Evolutionary conservation across 352 stramenopile species (phyloP).

Genomic region (Phytopythium oedochilum): DNA sequence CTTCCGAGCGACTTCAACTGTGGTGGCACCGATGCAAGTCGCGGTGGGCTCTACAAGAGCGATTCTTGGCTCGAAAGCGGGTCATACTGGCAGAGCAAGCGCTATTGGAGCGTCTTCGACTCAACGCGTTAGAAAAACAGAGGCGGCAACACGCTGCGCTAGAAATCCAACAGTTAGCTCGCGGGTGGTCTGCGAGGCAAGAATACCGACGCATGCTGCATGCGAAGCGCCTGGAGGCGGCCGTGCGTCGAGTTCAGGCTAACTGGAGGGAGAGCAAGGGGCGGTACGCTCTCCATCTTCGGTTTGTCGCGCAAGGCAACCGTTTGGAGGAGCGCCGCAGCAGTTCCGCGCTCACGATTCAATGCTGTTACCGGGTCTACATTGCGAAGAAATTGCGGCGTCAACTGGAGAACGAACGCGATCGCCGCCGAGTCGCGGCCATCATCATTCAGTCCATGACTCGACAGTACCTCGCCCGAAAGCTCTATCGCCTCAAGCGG

Average conservation of each 20-base stretch:
- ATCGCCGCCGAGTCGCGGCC: slow-evolving; percentile 16
- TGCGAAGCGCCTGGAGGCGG: slow-evolving; percentile 18
- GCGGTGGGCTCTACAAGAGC: slow-evolving; percentile 9
- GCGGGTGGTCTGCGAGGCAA: slow-evolving; percentile 27
- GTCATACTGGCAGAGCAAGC: slow-evolving; percentile 24
- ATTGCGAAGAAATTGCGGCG: slow-evolving; percentile 9
- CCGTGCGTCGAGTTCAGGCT: slow-evolving; percentile 33
- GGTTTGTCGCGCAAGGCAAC: slow-evolving; percentile 42
- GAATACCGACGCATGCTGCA: slow-evolving; percentile 12
- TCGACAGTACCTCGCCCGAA: slow-evolving; percentile 16
- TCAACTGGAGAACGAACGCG: slow-evolving; percentile 11
- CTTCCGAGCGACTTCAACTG: slow-evolving; percentile 10
- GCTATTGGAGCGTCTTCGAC: slow-evolving; percentile 16
- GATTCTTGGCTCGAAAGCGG: slow-evolving; percentile 22
- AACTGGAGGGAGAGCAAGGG: slow-evolving; percentile 45
- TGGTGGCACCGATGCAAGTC: slow-evolving; percentile 21
- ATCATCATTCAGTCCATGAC: slow-evolving; percentile 35
- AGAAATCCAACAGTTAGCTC: slow-evolving; percentile 32
- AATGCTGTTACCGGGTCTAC: slow-evolving; percentile 31
- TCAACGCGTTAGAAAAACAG: slow-evolving; percentile 7
- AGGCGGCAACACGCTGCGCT: slow-evolving; percentile 14
- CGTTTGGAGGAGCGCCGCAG: slow-evolving; percentile 21
- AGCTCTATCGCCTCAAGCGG: slow-evolving; percentile 9
- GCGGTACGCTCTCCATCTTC: slow-evolving; percentile 37
- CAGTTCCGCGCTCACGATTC: slow-evolving; percentile 26